These are phyloP conservation scores for Dissoconium aciculare DNA, from an alignment of 2,329 filamentous ascomycete species.

Conservation along the genomic window DNA sequence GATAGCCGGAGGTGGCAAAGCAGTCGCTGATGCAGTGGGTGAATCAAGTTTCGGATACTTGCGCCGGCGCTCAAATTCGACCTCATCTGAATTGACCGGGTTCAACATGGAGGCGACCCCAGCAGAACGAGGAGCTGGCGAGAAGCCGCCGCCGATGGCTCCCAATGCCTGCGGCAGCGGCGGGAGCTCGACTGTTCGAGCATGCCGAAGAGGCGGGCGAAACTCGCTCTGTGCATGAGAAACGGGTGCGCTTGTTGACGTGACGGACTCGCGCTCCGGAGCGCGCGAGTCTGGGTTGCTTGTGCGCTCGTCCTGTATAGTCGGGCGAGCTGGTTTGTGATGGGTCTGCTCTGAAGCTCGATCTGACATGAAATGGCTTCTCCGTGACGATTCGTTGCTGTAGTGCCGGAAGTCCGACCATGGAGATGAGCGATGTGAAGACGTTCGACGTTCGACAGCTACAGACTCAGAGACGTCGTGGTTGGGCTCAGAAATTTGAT, in stretches of 20 bases:
- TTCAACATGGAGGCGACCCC: constrained; percentile 35
- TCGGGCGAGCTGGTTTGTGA: neutral
- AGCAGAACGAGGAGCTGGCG: constrained; percentile 22
- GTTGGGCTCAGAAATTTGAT: constrained; percentile 5
- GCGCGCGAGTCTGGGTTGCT: neutral
- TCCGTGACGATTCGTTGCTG: constrained; percentile 16
- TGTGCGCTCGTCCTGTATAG: constrained; percentile 2
- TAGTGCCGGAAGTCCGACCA: constrained; percentile 18
- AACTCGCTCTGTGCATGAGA: neutral
- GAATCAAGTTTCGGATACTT: constrained; percentile 33
- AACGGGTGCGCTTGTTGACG: neutral
- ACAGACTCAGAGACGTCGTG: constrained; percentile 6
- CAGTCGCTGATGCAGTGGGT: constrained; percentile 24
- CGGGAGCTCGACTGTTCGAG: constrained; percentile 18
- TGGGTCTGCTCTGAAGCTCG: constrained; percentile 13
- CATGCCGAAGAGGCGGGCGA: constrained; percentile 9
- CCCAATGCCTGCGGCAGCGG: constrained; percentile 16
- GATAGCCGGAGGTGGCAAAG: constrained; percentile 19
- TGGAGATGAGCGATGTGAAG: constrained; percentile 16
- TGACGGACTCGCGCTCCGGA: neutral
- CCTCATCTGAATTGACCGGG: constrained; percentile 24
- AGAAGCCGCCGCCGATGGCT: constrained; percentile 11
- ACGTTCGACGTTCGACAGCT: constrained; percentile 8
- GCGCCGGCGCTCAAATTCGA: constrained; percentile 24
- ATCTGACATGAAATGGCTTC: constrained; percentile 25